A percentile compares a stretch with the other conserved stretches of the same genome.
Conservation (phyloP, 2,329 filamentous ascomycete genomes). For the Aspergillus sp. region DNA sequence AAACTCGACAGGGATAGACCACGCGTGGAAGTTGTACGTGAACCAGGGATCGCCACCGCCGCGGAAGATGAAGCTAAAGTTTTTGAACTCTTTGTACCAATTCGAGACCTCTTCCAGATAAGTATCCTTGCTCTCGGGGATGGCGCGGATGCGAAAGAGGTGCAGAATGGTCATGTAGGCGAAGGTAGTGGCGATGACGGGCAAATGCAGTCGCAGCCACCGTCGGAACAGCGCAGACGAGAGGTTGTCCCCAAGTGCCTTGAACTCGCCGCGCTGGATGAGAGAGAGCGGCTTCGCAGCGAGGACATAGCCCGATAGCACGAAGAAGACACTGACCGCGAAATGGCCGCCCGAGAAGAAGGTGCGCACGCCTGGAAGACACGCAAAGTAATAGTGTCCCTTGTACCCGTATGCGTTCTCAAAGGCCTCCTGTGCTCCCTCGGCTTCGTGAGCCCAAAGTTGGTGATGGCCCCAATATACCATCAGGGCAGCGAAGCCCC, state of each 20-base stretch:
- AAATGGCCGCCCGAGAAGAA: constrained; percentile 67
- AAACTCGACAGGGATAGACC: constrained; percentile 69
- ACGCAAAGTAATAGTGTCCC: constrained; percentile 52
- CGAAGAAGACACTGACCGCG: constrained; percentile 60
- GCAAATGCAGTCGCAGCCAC: constrained; percentile 56
- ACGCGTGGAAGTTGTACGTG: constrained; percentile 63
- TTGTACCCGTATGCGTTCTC: constrained; percentile 57
- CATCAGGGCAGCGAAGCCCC: constrained; percentile 69
- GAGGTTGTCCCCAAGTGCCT: constrained; percentile 48
- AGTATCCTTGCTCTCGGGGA: constrained; percentile 44
- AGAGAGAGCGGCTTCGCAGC: constrained; percentile 51
- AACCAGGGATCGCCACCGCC: constrained; percentile 62
- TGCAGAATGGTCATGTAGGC: constrained; percentile 60
- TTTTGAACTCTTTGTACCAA: constrained; percentile 64
- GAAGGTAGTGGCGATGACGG: constrained; percentile 61
- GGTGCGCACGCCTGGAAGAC: constrained; percentile 62
- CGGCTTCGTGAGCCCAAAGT: constrained; percentile 59
- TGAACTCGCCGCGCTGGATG: constrained; percentile 48
- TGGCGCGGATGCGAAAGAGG: constrained; percentile 54
- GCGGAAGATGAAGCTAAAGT: constrained; percentile 70
- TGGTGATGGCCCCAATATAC: constrained; percentile 68
- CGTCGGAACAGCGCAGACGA: constrained; percentile 56
- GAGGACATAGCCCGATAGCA: constrained; percentile 59
- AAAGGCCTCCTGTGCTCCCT: constrained; percentile 45
- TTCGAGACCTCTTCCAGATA: constrained; percentile 57